Conservation (phyloP, 495 filamentous ascomycete genomes). For the Bryoglossum gracile region DNA sequence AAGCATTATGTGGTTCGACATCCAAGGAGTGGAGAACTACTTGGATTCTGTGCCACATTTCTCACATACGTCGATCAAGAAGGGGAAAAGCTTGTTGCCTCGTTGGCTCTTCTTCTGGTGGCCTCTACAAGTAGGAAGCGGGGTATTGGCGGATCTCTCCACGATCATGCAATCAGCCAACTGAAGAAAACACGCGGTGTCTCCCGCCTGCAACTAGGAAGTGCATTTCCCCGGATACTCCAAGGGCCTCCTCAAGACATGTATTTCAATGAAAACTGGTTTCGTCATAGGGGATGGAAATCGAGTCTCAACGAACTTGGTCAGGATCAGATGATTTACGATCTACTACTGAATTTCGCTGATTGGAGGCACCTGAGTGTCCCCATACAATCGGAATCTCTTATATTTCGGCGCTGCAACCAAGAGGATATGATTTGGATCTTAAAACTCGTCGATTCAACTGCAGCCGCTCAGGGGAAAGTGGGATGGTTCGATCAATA, state of each 20-base stretch:
- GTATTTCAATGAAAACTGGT: constrained; percentile 47
- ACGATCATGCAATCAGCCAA: constrained; percentile 45
- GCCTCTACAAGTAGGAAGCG: constrained; percentile 42
- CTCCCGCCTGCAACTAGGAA: constrained; percentile 49
- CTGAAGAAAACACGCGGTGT: constrained; percentile 48
- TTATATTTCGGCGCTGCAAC: constrained; percentile 42
- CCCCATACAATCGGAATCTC: constrained; percentile 10
- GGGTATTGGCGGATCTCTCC: constrained; percentile 50
- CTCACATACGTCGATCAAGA: constrained; percentile 46
- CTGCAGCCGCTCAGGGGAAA: constrained; percentile 28
- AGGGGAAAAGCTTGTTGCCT: constrained; percentile 48
- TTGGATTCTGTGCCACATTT: constrained; percentile 56
- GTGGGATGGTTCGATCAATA: constrained; percentile 52
- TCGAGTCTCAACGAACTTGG: constrained; percentile 38
- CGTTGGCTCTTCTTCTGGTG: constrained; percentile 52
- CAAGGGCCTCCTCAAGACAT: constrained; percentile 44
- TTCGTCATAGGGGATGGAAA: constrained; percentile 49
- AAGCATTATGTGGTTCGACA: constrained; percentile 57
- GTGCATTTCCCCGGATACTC: constrained; percentile 53
- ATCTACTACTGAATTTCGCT: constrained; percentile 48
- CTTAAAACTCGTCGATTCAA: constrained; percentile 47
- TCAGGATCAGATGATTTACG: constrained; percentile 42
- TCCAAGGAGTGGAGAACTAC: constrained; percentile 37
- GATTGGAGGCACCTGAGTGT: constrained; percentile 38
- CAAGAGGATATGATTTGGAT: constrained; percentile 45